These are phyloP conservation scores for Tubosaeta sp. DNA, from an alignment of 768 basidiomycete species.

Conservation along the genomic window DNA sequence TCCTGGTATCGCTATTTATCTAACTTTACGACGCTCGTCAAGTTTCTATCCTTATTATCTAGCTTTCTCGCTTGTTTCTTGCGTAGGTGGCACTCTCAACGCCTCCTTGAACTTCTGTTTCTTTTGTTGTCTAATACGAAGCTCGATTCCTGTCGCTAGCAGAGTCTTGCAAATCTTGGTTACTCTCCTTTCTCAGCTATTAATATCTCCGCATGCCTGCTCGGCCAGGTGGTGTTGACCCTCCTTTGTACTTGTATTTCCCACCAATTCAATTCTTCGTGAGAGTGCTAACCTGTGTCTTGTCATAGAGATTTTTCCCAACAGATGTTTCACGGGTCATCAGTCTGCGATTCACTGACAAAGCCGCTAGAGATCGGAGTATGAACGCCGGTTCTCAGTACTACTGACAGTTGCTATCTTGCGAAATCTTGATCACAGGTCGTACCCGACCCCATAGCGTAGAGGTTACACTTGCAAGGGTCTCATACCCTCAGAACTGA, in stretches of 20 bases:
- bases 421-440: too few relatives aligned
- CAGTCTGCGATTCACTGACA: too few relatives aligned
- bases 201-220: slow-evolving; percentile 14
- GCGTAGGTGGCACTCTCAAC: slow-evolving; percentile 9
- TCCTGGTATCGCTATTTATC: slow-evolving; percentile 17
- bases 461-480: too few relatives aligned
- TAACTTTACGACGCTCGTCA: slow-evolving; percentile 13
- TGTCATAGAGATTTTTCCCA: not conserved
- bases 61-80: slow-evolving; percentile 17
- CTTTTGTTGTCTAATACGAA: not conserved
- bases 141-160: slow-evolving; percentile 4
- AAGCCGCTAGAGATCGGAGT: too few relatives aligned
- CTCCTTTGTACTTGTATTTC: slow-evolving; percentile 16
- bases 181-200: slow-evolving; percentile 3
- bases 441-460: too few relatives aligned
- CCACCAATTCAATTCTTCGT: slow-evolving; percentile 11
- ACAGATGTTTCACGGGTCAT: not conserved
- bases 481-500: too few relatives aligned
- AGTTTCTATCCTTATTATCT: slow-evolving; percentile 28
- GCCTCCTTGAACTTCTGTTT: slow-evolving; percentile 1
- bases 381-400: too few relatives aligned
- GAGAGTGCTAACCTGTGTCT: not conserved
- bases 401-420: too few relatives aligned
- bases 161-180: slow-evolving; percentile 9
- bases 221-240: slow-evolving; percentile 19